Evolutionary conservation across 192 early-diverging fungal genomes (phyloP), one percentile per base, ranked within the genome.

Genomic region (Lobosporangium transversale): DNA sequence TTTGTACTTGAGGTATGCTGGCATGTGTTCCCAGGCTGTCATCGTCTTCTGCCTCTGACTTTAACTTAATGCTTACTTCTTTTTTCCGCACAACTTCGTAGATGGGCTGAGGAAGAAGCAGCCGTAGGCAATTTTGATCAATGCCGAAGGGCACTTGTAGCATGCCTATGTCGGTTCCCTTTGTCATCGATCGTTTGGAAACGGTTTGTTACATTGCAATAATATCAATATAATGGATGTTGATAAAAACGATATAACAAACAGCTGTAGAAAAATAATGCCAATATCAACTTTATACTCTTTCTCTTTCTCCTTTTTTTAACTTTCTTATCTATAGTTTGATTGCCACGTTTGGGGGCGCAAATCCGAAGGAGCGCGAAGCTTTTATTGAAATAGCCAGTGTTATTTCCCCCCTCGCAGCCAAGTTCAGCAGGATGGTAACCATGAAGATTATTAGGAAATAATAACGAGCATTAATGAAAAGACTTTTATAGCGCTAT

Each of bases 171-270:
- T 3, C 50, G 64, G 56, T 76, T 76, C 47, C 63, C 64, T n/a
- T 50, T 43, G 43, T 67, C 64, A 9, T 63, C 61, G 0, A 45
- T 54, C 32, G 37, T 76, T 44, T 76, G 73, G 73, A 76, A 76
- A 76, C 64, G 64, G 64, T 76, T 76, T 67, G 73, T 76, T 24
- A 37, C 55, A 7, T n/a, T 44, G 18, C 44, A 11, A 6, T 43
- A 23, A 7, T 65, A n/a, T 42, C 53, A 54, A 24, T 43, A 59
- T 29, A 10, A 24, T 15, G 11, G 26, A 26, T 62, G 24, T 52
- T 51, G 2, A 35, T 33, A 30, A 8, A n/a, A n/a, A n/a, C n/a
- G n/a, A 33, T 32, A 10, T 18, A 52, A 21, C 24, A n/a, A 21
- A n/a, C 26, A 21, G 48, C 6, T 50, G 40, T 21, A 54, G 54